These are phyloP conservation scores for Solanum pinnatisectum DNA, from an alignment of 257 asterid genomes.

Conservation along the genomic window DNA sequence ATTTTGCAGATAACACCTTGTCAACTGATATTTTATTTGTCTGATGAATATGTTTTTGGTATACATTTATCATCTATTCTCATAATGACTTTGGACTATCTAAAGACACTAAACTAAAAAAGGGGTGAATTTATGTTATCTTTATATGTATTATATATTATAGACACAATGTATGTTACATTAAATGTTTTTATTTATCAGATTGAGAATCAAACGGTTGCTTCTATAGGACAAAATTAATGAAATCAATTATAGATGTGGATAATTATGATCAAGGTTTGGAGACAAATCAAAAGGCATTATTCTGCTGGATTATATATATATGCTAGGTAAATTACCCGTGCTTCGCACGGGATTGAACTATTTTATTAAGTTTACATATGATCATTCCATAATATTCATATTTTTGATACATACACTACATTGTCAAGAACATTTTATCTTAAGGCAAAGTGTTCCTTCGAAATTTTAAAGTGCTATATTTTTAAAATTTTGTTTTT, in stretches of 20 bases:
- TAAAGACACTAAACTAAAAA: not conserved
- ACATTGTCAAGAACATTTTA: too few species aligned
- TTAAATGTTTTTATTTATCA: not conserved
- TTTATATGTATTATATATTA: not conserved
- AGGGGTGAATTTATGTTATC: not conserved
- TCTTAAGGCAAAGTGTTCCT: too few species aligned
- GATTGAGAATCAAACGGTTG: not conserved
- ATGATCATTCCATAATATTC: too few species aligned
- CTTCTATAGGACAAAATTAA: not conserved
- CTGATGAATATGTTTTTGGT: not conserved
- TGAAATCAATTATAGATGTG: not conserved
- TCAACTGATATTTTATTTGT: not conserved
- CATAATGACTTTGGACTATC: not conserved
- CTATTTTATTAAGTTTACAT: too few species aligned
- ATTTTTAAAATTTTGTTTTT: too few species aligned
- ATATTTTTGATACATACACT: too few species aligned
- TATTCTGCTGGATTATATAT: not conserved
- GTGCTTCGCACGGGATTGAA: too few species aligned
- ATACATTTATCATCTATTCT: not conserved
- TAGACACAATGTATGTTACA: not conserved
- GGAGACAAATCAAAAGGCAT: not conserved
- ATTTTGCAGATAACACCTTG: not conserved
- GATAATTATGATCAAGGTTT: not conserved
- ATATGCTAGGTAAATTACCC: too few species aligned
- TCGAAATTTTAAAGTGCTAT: too few species aligned